phyloP scores from a whole-genome alignment of 768 basidiomycete genomes.

The Russula ochroleuca region DNA sequence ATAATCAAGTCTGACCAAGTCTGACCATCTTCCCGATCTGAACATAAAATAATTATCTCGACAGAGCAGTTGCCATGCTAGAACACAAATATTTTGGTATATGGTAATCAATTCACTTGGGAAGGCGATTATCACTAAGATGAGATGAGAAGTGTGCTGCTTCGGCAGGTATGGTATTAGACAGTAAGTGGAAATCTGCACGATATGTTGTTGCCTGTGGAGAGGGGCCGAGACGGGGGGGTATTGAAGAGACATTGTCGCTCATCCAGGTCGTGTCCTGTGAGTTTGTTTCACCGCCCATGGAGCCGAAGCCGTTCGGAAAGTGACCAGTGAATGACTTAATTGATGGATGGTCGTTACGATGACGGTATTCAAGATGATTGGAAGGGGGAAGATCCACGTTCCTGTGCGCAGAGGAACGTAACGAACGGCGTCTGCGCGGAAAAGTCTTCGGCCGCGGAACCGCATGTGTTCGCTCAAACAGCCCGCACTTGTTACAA shows the following conservation, averaged over 20 bases:
- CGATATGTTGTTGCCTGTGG: background rate
- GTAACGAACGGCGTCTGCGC: slow-evolving; percentile 6
- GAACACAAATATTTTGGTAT: background rate
- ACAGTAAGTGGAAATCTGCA: background rate
- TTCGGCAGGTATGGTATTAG: background rate
- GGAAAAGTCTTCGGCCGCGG: slow-evolving; percentile 47
- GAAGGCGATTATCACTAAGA: background rate
- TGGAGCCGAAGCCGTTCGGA: background rate
- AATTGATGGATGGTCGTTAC: background rate
- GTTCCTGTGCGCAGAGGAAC: background rate
- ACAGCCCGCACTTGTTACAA: slow-evolving; percentile 66
- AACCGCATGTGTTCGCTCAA: slow-evolving; percentile 72
- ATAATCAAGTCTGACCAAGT: background rate
- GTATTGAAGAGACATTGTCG: background rate
- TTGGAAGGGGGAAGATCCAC: background rate
- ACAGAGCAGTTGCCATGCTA: background rate
- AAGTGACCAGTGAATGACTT: background rate
- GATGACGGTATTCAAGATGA: background rate
- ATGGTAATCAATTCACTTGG: background rate
- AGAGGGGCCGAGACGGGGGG: background rate
- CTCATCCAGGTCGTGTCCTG: slow-evolving; percentile 1
- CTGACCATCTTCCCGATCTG: no score
- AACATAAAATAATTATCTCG: no score
- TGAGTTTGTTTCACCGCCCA: background rate
- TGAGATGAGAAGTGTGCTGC: background rate